Percentiles rank a stretch among this genome's conserved stretches.
phyloP scores from a whole-genome alignment of 305 asterid genomes.

The Plantago lanceolata region DNA sequence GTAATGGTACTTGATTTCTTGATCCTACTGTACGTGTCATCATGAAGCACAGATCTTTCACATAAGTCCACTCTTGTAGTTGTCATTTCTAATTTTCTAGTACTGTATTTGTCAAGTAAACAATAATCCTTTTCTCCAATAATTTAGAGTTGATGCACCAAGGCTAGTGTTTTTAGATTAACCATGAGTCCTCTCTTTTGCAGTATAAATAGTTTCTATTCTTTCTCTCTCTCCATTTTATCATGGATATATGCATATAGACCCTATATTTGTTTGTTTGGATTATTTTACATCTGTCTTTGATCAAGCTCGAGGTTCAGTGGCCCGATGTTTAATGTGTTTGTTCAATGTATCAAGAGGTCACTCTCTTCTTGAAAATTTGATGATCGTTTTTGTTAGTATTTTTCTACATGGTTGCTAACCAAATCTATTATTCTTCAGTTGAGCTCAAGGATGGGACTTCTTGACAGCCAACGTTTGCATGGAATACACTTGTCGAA shows the following conservation, averaged over 20 bases:
- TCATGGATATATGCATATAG: not conserved
- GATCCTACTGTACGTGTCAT: not conserved
- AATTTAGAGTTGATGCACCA: not conserved
- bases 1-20: not conserved
- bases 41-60: not conserved
- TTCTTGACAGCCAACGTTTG: conserved; percentile 20
- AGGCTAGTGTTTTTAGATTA: not conserved
- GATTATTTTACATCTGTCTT: not conserved
- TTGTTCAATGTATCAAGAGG: not conserved
- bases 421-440: conserved; percentile 21
- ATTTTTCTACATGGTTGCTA: conserved; percentile 2
- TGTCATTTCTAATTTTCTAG: not conserved
- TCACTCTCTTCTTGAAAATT: not conserved
- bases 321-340: not conserved
- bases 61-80: not conserved
- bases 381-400: not conserved
- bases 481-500: conserved; percentile 18
- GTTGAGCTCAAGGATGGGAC: conserved; percentile 33
- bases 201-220: not conserved
- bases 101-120: not conserved
- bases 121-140: not conserved
- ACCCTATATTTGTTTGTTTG: not conserved
- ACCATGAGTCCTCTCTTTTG: not conserved
- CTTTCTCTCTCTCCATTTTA: not conserved
- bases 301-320: not conserved